Evolutionary conservation across 2,329 filamentous ascomycete species (phyloP), one percentile per base, ranked within the genome.

Genomic region (Hypomyces perniciosus): DNA sequence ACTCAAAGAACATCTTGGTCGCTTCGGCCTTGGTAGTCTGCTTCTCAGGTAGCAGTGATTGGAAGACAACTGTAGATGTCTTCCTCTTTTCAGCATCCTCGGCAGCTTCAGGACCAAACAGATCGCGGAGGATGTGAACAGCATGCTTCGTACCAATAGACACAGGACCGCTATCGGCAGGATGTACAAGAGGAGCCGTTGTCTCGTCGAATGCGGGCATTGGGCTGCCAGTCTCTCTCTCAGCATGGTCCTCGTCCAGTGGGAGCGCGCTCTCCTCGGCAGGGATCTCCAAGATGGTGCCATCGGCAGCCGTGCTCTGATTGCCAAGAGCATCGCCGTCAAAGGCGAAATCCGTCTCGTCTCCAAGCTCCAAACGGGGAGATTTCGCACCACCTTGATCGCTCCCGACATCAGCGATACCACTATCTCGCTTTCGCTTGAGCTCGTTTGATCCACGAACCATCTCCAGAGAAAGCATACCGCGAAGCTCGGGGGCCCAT

Each of bases 1-100:
- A 86, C 72, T 99, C 93, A 62, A 99, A 99, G 74, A 99, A 99
- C 90, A 99, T 96, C 78, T 96, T 96, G 40, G 93, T 99, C 0
- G 93, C 93, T 62, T 97, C 93, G 7, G 87, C 86, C 68, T 89
- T 88, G 58, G 80, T 90, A 1, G 92, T 92, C 54, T 80, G 81
- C 57, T 78, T 73, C 69, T 95, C 89, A 0, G 93, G 93, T 33
- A 96, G 79, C 44, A 99, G 78, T 52, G 95, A 87, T 62, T 96
- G 92, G 76, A 99, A 96, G 3, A 95, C 77, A 3, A 95, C 90
- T 9, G 82, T 82, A 27, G 78, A 79, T 66, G 86, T 86, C 67
- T 85, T 86, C 61, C 90, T 83, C 69, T 87, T 85, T 51, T 84
- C 81, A 3, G 85, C 79, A 56, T 83, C 82, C 20, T 79, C 76